These are phyloP conservation scores for Pelargonium citronellum DNA, from an alignment of 441 rosid species.

Conservation along the genomic window DNA sequence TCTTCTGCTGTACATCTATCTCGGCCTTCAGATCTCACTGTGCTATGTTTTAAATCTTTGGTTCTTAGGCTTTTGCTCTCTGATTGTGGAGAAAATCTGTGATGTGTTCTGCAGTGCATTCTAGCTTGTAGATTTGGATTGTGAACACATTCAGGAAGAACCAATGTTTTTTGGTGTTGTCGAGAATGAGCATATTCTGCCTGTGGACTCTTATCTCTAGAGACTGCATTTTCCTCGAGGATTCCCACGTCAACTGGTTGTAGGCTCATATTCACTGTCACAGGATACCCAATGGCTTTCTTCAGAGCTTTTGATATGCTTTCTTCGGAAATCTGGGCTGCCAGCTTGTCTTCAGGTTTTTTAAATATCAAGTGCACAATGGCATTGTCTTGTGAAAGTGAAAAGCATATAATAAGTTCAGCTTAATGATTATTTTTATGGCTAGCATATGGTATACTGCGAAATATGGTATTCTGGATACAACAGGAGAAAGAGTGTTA, in stretches of 20 bases:
- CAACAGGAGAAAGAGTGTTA: conserved; percentile 10
- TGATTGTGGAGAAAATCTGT: conserved; percentile 1
- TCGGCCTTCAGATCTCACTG: conserved; percentile 3
- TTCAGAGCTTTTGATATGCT: conserved; percentile 27
- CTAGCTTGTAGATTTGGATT: not conserved
- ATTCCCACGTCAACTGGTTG: conserved; percentile 24
- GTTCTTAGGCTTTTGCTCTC: conserved; percentile 7
- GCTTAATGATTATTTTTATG: not conserved
- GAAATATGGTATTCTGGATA: not conserved
- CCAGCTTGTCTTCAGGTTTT: conserved; percentile 24
- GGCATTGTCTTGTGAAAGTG: conserved; percentile 25
- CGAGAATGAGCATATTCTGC: conserved; percentile 20
- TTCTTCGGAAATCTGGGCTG: conserved; percentile 30
- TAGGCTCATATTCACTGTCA: conserved; percentile 27
- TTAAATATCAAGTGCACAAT: conserved; percentile 27
- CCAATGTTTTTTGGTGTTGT: conserved; percentile 7
- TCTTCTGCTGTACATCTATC: conserved; percentile 12
- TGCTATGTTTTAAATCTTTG: conserved; percentile 10
- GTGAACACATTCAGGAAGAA: conserved; percentile 13
- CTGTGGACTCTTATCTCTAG: conserved; percentile 8
- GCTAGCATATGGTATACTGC: not conserved
- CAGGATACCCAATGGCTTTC: conserved; percentile 23
- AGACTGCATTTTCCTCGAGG: not conserved
- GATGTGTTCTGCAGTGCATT: not conserved
- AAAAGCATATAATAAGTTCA: not conserved